These are phyloP conservation scores for Starmerella asiatica DNA, from an alignment of 805 yeast genomes.

Conservation along the genomic window DNA sequence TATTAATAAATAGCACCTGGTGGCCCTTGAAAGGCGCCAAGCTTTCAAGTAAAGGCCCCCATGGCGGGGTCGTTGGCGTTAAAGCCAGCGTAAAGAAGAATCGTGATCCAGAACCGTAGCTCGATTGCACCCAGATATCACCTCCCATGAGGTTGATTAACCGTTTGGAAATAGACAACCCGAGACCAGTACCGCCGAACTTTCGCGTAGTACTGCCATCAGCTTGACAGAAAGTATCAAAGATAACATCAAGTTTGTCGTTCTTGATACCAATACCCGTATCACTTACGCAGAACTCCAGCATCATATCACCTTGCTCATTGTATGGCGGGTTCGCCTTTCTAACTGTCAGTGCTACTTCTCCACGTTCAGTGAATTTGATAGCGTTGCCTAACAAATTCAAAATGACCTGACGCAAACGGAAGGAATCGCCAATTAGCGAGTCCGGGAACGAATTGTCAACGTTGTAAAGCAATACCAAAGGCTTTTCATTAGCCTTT, in stretches of 20 bases:
- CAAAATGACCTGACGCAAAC: constrained; percentile 74
- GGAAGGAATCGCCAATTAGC: constrained; percentile 76
- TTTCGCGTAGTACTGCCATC: constrained; percentile 88
- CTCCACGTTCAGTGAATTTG: constrained; percentile 72
- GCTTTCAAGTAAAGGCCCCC: constrained; percentile 52
- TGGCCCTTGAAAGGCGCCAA: constrained; percentile 61
- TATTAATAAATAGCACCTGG: constrained; percentile 55
- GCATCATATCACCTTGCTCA: constrained; percentile 36
- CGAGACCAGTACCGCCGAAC: constrained; percentile 88
- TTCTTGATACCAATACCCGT: constrained; percentile 83
- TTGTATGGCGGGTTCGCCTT: constrained; percentile 34
- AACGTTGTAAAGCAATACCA: constrained; percentile 66
- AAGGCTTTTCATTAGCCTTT: constrained; percentile 73
- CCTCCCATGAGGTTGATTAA: constrained; percentile 87
- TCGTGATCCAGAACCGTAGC: constrained; percentile 67
- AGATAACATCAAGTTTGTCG: constrained; percentile 72
- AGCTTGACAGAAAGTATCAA: constrained; percentile 85
- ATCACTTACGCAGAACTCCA: constrained; percentile 78
- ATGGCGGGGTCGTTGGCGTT: constrained; percentile 51
- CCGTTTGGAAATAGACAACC: constrained; percentile 75
- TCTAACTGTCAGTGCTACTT: constrained; percentile 61
- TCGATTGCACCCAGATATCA: constrained; percentile 79
- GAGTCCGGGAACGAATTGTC: constrained; percentile 81
- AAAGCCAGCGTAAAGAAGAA: constrained; percentile 71
- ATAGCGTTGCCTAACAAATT: constrained; percentile 84